Evolutionary conservation across 192 early-diverging fungal species (phyloP), one percentile per base, ranked within the genome.

Genomic region (Spinellus fusiger): DNA sequence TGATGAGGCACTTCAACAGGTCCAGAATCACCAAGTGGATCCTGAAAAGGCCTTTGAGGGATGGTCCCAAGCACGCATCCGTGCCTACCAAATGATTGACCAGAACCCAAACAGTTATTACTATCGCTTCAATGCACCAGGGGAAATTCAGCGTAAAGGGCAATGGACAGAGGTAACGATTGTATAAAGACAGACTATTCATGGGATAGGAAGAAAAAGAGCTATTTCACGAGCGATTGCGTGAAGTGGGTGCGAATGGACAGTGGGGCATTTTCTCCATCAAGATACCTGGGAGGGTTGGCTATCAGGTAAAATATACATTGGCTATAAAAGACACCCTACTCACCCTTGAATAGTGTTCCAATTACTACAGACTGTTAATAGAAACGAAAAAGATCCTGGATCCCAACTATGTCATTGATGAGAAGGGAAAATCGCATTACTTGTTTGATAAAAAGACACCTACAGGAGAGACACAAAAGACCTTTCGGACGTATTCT

Each of bases 181-280:
- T 62, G 20, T 40, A 46, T 2, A 16, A 12, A 25, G 3, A 29
- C 10, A 40, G 35, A 27, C 1, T 37, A 35, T 23, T 25, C 22
- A 22, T 27, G 22, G 16, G 32, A 47, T 57, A 86, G 75, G 86
- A 88, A 49, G 94, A 96, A 73, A 86, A 91, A 61, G 78, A 80
- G 56, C 68, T 91, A 35, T 96, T 96, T 69, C 85, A 91, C 60
- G 70, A 83, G 46, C 78, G 93, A 29, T 70, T 96, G 56, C 71
- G 69, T 29, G 92, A 93, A 68, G 81, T 92, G 23, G 94, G 94
- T 9, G 91, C 90, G 20, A 91, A 93, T 66, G 93, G 94, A 5
- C 93, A 96, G 65, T 96, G 94, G 93, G 93, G 94, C 16, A 84
- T 96, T 35, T 96, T 96, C 66, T 93, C 91, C 37, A 93, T 93